Percentiles rank a stretch among this genome's conserved stretches.
phyloP scores from a whole-genome alignment of 257 asterid genomes.

The Perilla frutescens region DNA sequence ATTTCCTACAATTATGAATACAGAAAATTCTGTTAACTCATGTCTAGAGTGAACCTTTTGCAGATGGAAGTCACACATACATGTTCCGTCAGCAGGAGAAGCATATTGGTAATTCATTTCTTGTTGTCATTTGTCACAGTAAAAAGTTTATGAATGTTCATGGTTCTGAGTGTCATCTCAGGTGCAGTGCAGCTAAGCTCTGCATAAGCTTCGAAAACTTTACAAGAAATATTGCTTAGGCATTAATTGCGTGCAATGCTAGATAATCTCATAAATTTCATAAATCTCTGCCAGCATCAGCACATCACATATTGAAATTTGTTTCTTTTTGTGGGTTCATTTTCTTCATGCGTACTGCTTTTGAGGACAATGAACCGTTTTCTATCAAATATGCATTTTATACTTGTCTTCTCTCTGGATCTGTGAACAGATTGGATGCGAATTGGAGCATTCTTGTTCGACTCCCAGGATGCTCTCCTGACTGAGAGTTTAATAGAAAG shows the following conservation, averaged over 20 bases:
- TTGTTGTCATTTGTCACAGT: neutral
- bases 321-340: neutral
- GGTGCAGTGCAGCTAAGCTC: neutral
- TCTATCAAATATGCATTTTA: slow-evolving; percentile 16
- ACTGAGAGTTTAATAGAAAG: slow-evolving; percentile 62
- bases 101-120: slow-evolving; percentile 71
- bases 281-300: slow-evolving; percentile 5
- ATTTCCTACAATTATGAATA: slow-evolving; percentile 19
- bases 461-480: slow-evolving; percentile 70
- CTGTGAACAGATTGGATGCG: slow-evolving; percentile 83
- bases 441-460: slow-evolving; percentile 80
- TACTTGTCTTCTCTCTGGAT: slow-evolving; percentile 26
- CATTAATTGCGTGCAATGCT: neutral
- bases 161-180: neutral
- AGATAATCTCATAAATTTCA: neutral
- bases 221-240: neutral
- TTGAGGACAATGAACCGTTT: slow-evolving; percentile 6
- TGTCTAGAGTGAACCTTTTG: slow-evolving; percentile 34
- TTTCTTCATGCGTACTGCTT: neutral
- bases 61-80: slow-evolving; percentile 97
- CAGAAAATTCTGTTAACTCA: neutral
- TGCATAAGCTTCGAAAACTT: neutral
- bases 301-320: neutral
- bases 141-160: neutral
- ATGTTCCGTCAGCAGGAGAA: slow-evolving; percentile 83